Conservation (phyloP, 345 rosid species). For the Nasturtium officinale region DNA sequence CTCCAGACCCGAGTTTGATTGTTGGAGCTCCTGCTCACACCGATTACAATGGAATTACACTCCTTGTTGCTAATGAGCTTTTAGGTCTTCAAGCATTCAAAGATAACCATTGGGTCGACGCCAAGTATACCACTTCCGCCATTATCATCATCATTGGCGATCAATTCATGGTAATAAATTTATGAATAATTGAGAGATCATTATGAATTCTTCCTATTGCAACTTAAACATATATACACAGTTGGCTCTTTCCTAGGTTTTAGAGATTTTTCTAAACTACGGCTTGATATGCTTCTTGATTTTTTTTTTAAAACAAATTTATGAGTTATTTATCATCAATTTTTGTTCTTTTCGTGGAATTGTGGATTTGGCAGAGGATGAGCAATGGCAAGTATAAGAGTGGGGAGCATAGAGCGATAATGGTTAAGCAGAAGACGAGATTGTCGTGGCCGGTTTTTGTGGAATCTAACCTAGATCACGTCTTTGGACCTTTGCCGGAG, state of each 20-base stretch:
- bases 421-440: constrained; percentile 57
- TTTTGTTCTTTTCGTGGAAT: neutral
- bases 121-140: constrained; percentile 51
- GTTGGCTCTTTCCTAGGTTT: too few relatives aligned
- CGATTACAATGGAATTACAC: constrained; percentile 57
- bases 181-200: neutral
- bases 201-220: neutral
- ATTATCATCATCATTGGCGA: constrained; percentile 70
- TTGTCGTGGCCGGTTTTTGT: constrained; percentile 88
- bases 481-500: constrained; percentile 58
- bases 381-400: constrained; percentile 67
- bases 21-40: constrained; percentile 69
- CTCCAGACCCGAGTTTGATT: constrained; percentile 55
- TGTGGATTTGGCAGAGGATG: constrained; percentile 49
- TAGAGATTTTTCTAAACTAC: too few relatives aligned
- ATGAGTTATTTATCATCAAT: too few relatives aligned
- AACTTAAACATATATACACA: too few relatives aligned
- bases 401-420: constrained; percentile 60
- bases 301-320: too few relatives aligned
- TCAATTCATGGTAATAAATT: constrained; percentile 52
- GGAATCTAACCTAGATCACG: constrained; percentile 63
- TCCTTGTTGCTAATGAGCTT: constrained; percentile 65
- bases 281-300: too few relatives aligned
- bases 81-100: constrained; percentile 68
- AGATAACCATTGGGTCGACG: constrained; percentile 60